Evolutionary conservation across 176 grass and related monocot genomes (phyloP).

Genomic region (Triticum monococcum): DNA sequence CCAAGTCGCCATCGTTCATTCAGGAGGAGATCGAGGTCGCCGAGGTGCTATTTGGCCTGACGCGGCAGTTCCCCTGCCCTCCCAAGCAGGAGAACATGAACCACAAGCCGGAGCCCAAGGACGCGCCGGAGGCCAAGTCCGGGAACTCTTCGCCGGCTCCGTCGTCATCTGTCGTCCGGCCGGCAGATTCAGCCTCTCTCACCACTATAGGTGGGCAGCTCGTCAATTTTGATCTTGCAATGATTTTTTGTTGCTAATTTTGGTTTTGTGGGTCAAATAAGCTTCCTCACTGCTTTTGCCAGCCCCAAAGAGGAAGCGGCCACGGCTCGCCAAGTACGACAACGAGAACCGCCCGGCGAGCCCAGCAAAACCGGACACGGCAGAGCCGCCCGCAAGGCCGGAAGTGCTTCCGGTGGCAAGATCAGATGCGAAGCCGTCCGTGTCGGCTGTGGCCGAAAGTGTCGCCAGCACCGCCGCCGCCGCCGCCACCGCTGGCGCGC

Average conservation of each 20-base stretch:
- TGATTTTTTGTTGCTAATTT: background rate
- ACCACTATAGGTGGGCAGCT: slow-evolving; percentile 46
- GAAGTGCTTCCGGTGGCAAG: slow-evolving; percentile 37
- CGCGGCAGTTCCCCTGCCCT: slow-evolving; percentile 67
- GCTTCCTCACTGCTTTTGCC: background rate
- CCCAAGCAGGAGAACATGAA: slow-evolving; percentile 61
- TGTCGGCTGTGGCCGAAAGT: slow-evolving; percentile 37
- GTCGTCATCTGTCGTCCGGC: slow-evolving; percentile 41
- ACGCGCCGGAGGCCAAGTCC: slow-evolving; percentile 57
- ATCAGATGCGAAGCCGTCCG: slow-evolving; percentile 55
- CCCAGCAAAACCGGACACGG: slow-evolving; percentile 43
- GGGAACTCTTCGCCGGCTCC: slow-evolving; percentile 72
- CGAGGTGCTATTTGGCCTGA: slow-evolving; percentile 92
- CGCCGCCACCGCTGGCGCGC: background rate
- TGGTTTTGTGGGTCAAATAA: slow-evolving; percentile 17
- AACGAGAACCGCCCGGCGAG: slow-evolving; percentile 50
- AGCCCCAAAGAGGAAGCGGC: slow-evolving; percentile 90
- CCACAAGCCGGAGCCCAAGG: slow-evolving; percentile 61
- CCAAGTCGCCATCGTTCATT: slow-evolving; percentile 73
- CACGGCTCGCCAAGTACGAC: slow-evolving; percentile 77
- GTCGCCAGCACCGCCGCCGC: slow-evolving; percentile 1
- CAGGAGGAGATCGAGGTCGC: slow-evolving; percentile 99
- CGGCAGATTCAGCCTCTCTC: slow-evolving; percentile 57
- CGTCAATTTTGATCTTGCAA: background rate
- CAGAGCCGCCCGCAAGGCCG: slow-evolving; percentile 30